phyloP scores from a whole-genome alignment of 768 basidiomycete genomes.

The Phlegmacium glaucopus region DNA sequence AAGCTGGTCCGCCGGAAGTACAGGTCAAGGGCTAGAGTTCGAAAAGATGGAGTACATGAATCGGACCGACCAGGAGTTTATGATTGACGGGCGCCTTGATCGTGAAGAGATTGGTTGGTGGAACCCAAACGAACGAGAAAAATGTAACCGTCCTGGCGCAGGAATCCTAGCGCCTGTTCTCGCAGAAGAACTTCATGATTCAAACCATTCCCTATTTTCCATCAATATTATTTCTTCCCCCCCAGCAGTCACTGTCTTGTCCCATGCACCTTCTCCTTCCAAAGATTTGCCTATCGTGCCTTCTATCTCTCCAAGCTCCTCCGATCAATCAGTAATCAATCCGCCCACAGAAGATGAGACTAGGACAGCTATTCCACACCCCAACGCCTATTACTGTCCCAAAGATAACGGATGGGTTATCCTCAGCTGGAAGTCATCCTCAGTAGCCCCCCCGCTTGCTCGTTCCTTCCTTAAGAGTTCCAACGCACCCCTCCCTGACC shows the following conservation, averaged over 20 bases:
- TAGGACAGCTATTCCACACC: constrained; percentile 71
- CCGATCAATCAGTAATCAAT: constrained; percentile 12
- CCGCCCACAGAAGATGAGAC: constrained; percentile 57
- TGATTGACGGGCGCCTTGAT: constrained; percentile 58
- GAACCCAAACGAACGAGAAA: constrained; percentile 47
- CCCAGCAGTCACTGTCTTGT: constrained; percentile 15
- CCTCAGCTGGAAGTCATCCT: constrained; percentile 63
- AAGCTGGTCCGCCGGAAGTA: constrained; percentile 1
- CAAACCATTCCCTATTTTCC: constrained; percentile 68
- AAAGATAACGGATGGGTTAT: constrained; percentile 84
- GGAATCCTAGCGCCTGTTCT: constrained; percentile 70
- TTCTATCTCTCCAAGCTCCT: constrained; percentile 15
- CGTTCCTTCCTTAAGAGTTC: constrained; percentile 43
- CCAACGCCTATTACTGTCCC: constrained; percentile 79
- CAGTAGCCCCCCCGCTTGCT: constrained; percentile 58
- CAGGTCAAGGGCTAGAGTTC: constrained; percentile 12
- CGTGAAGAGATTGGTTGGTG: constrained; percentile 71
- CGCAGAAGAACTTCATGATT: constrained; percentile 64
- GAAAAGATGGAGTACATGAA: constrained; percentile 24
- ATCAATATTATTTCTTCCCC: constrained; percentile 42
- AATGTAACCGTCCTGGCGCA: constrained; percentile 55
- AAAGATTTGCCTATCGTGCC: constrained; percentile 22
- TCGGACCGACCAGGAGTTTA: constrained; percentile 26
- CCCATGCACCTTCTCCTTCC: constrained; percentile 8
- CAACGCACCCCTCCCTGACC: constrained; percentile 52